These are phyloP conservation scores for Chytriomyces sp. DNA, from an alignment of 192 early-diverging fungal genomes.

Conservation along the genomic window DNA sequence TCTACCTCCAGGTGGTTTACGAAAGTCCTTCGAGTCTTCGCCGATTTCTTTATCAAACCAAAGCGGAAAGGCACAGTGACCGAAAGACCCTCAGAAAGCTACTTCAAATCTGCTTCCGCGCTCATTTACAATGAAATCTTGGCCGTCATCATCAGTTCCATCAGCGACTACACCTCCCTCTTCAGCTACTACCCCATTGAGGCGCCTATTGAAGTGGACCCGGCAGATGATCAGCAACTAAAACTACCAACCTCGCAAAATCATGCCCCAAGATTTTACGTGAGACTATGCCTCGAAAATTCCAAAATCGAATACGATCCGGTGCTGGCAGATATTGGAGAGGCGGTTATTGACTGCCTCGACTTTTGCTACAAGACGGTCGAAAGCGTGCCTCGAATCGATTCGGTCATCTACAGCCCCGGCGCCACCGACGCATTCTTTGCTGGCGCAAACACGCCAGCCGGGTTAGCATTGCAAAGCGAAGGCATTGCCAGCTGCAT, in stretches of 20 bases:
- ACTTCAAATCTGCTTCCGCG: slow-evolving; percentile 48
- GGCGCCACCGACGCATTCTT: slow-evolving; percentile 31
- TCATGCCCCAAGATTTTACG: slow-evolving; percentile 50
- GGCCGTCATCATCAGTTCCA: slow-evolving; percentile 43
- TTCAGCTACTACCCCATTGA: slow-evolving; percentile 47
- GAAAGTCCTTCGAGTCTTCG: slow-evolving; percentile 44
- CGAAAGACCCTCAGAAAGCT: slow-evolving; percentile 34
- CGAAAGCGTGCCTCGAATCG: slow-evolving; percentile 55
- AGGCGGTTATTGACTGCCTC: slow-evolving; percentile 55
- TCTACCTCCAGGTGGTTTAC: slow-evolving; percentile 49
- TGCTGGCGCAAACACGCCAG: neutral
- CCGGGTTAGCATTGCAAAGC: slow-evolving; percentile 16
- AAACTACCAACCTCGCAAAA: neutral
- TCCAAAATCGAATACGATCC: slow-evolving; percentile 60
- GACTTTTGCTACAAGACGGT: slow-evolving; percentile 53
- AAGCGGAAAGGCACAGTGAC: slow-evolving; percentile 13
- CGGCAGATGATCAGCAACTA: neutral
- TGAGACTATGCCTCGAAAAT: slow-evolving; percentile 51
- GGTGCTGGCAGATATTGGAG: slow-evolving; percentile 54
- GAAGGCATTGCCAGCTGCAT: slow-evolving; percentile 36
- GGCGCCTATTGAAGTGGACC: slow-evolving; percentile 25
- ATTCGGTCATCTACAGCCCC: slow-evolving; percentile 45
- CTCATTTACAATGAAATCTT: slow-evolving; percentile 54
- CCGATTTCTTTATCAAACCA: slow-evolving; percentile 43
- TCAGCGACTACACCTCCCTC: slow-evolving; percentile 51